phyloP scores from a whole-genome alignment of 805 yeast species.

The Ogataea paraovalis region DNA sequence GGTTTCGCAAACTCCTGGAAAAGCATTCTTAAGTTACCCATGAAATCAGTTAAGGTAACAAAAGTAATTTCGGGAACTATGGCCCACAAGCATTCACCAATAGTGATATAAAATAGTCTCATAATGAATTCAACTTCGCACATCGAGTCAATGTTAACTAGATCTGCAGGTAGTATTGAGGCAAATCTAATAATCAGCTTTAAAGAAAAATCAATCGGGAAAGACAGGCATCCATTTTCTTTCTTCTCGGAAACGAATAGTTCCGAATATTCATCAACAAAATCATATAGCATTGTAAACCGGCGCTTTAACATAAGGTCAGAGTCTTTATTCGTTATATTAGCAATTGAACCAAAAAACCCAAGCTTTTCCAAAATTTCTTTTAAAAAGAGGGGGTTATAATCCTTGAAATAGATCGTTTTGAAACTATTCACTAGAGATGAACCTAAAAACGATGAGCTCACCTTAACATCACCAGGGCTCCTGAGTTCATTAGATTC shows the following conservation, averaged over 20 bases:
- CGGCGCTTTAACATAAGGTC: background rate
- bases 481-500: conserved; percentile 1
- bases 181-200: conserved; percentile 10
- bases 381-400: conserved; percentile 12
- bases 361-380: conserved; percentile 11
- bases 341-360: conserved; percentile 3
- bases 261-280: conserved; percentile 6
- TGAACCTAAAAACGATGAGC: conserved; percentile 11
- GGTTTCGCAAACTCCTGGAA: conserved; percentile 12
- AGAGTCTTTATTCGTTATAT: background rate
- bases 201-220: conserved; percentile 10
- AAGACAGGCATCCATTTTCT: conserved; percentile 6
- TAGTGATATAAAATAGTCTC: conserved; percentile 15
- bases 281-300: background rate
- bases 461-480: conserved; percentile 1
- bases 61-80: conserved; percentile 17
- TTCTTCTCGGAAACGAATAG: conserved; percentile 1
- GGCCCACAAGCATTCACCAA: conserved; percentile 19
- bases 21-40: conserved; percentile 12
- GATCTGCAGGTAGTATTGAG: conserved; percentile 12
- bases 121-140: conserved; percentile 12
- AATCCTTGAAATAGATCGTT: conserved; percentile 14
- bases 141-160: conserved; percentile 6
- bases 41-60: conserved; percentile 14
- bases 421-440: conserved; percentile 14